A percentile compares a stretch with the other conserved stretches of the same genome.
phyloP scores from a whole-genome alignment of 2,329 filamentous ascomycete genomes.

The Coniochaeta prunicola region DNA sequence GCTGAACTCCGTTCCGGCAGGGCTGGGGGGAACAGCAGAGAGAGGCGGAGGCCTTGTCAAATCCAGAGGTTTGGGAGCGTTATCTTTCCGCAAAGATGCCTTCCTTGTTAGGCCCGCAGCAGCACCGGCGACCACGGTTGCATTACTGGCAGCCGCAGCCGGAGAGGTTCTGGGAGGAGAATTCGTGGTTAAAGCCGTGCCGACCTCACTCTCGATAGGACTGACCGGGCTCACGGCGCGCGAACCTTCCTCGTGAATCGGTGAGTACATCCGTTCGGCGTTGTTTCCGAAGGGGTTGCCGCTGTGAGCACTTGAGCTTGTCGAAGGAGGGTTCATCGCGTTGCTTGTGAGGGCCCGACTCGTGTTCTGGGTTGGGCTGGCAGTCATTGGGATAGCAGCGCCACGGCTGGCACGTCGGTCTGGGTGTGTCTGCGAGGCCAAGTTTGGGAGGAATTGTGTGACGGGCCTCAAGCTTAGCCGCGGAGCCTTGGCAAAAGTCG shows the following conservation, averaged over 20 bases:
- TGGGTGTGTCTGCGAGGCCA: constrained; percentile 26
- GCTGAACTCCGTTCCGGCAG: constrained; percentile 57
- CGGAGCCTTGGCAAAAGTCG: constrained; percentile 50
- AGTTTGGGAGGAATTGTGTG: constrained; percentile 72
- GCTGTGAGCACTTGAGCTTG: constrained; percentile 39
- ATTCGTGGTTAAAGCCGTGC: constrained; percentile 27
- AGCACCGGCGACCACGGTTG: constrained; percentile 17
- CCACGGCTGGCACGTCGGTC: constrained; percentile 45
- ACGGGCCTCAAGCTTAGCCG: constrained; percentile 78
- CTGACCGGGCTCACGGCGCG: constrained; percentile 25
- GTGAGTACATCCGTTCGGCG: constrained; percentile 41
- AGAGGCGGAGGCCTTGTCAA: constrained; percentile 38
- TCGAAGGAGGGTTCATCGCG: constrained; percentile 37
- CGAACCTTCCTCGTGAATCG: constrained; percentile 27
- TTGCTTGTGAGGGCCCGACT: constrained; percentile 9
- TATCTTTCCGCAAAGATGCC: constrained; percentile 48
- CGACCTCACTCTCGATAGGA: constrained; percentile 28
- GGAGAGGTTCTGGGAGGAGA: constrained; percentile 18
- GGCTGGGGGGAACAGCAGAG: constrained; percentile 43
- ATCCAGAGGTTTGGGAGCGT: constrained; percentile 39
- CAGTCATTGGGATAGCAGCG: constrained; percentile 32
- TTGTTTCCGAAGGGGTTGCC: constrained; percentile 67
- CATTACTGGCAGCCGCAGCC: constrained; percentile 5
- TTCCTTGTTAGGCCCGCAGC: constrained; percentile 38
- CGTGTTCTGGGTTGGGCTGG: constrained; percentile 20